phyloP scores from a whole-genome alignment of 2,329 filamentous ascomycete species.

The Penicillium hordei region DNA sequence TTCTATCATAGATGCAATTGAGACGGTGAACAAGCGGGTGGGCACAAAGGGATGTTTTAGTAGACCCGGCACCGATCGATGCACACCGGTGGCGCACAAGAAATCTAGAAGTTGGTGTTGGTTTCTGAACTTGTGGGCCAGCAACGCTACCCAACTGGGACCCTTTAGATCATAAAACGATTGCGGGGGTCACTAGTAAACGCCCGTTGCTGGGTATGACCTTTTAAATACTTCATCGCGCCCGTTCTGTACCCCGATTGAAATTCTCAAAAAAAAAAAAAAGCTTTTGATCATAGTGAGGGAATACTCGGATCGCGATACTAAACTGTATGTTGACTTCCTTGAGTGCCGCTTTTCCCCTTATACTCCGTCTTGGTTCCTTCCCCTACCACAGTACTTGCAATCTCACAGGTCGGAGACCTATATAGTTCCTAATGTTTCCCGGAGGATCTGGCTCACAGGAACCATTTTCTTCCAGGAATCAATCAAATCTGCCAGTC shows the following conservation, averaged over 20 bases:
- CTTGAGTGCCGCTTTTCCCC: constrained; percentile 6
- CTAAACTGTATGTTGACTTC: constrained; percentile 17
- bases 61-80: constrained; percentile 6
- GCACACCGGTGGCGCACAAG: constrained; percentile 11
- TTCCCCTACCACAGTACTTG: constrained; percentile 11
- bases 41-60: constrained; percentile 12
- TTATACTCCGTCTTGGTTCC: constrained; percentile 12
- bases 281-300: constrained; percentile 10
- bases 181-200: constrained; percentile 19
- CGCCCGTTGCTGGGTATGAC: neutral
- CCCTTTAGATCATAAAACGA: constrained; percentile 15
- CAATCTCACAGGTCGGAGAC: constrained; percentile 19
- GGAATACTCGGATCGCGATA: neutral
- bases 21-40: constrained; percentile 10
- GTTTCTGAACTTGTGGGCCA: constrained; percentile 12
- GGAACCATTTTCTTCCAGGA: constrained; percentile 19
- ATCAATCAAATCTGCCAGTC: constrained; percentile 14
- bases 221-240: constrained; percentile 17
- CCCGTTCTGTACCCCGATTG: constrained; percentile 17
- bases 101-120: constrained; percentile 22
- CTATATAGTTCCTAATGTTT: constrained; percentile 23
- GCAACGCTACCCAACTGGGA: constrained; percentile 17
- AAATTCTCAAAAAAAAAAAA: constrained; percentile 1
- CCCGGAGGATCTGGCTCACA: constrained; percentile 21
- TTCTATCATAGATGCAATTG: constrained; percentile 5